Evolutionary conservation across 345 rosid genomes (phyloP), one percentile per base, ranked within the genome.

Genomic region (Hevea brasiliensis): DNA sequence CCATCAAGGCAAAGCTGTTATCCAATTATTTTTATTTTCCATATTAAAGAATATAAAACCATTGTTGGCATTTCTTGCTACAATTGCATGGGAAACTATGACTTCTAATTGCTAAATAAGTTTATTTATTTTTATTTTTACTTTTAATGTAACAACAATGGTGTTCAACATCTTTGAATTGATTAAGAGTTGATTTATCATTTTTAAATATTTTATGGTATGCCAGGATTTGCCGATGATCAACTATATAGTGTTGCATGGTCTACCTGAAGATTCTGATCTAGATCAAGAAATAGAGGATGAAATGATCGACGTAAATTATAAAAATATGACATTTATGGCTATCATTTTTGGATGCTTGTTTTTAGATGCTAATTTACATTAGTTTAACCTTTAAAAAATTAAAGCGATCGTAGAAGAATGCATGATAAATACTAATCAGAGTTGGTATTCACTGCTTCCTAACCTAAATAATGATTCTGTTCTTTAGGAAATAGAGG

Each of bases 291-390:
- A 64, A 40, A 35, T 79, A 80, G 70, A 73, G 26, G 83, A 81
- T 45, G 40, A 29, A 27, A 74, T 81, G 82, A 35, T 77, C 55
- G 87, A 84, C 84, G 87, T 80, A 67, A 78, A 14, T 12, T 12
- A 18, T 26, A 29, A 20, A n/a, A n/a, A n/a, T n/a, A n/a, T n/a
- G n/a, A n/a, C n/a, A n/a, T n/a, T n/a, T n/a, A n/a, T n/a, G n/a
- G n/a, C n/a, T n/a, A n/a, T n/a, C n/a, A n/a, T n/a, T n/a, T n/a
- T n/a, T n/a, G n/a, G n/a, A n/a, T n/a, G n/a, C n/a, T n/a, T n/a
- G n/a, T n/a, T n/a, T n/a, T n/a, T n/a, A n/a, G n/a, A n/a, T n/a
- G n/a, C n/a, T n/a, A n/a, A n/a, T n/a, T n/a, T n/a, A n/a, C n/a
- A n/a, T n/a, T n/a, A n/a, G n/a, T n/a, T n/a, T n/a, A 21, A 23